Evolutionary conservation across 106 monocot species (phyloP).

Genomic region (Platanthera zijinensis): DNA sequence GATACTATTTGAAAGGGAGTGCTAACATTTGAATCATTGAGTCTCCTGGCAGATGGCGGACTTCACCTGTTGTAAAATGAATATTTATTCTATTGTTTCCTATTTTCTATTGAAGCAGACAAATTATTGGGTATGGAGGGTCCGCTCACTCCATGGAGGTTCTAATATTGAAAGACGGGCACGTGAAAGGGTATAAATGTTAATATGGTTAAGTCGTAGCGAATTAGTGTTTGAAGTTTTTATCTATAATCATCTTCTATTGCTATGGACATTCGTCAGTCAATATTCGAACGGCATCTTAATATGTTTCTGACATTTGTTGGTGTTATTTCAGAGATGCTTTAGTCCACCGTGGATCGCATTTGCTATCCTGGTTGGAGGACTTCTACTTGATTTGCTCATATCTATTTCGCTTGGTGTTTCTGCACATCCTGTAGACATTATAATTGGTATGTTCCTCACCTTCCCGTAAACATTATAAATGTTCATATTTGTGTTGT

Average conservation of each 20-base stretch:
- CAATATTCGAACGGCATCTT: constrained; percentile 1
- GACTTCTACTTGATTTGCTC: constrained; percentile 84
- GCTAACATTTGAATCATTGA: neutral
- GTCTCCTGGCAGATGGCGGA: neutral
- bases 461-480: neutral
- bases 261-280: neutral
- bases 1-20: neutral
- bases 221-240: neutral
- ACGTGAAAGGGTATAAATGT: constrained; percentile 62
- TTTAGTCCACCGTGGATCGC: constrained; percentile 85
- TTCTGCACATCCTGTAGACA: constrained; percentile 85
- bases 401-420: constrained; percentile 89
- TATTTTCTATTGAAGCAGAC: constrained; percentile 46
- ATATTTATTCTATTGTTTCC: constrained; percentile 18
- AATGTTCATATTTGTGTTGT: neutral
- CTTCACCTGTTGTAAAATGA: constrained; percentile 8
- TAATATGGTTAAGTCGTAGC: constrained; percentile 11
- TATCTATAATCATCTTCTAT: neutral
- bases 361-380: constrained; percentile 84
- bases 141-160: constrained; percentile 45
- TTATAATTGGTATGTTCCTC: constrained; percentile 67
- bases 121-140: constrained; percentile 95
- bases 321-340: constrained; percentile 56
- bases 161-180: constrained; percentile 30
- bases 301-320: constrained; percentile 1